These are phyloP conservation scores for Sarcodon aspratus DNA, from an alignment of 768 basidiomycete species.

Conservation along the genomic window DNA sequence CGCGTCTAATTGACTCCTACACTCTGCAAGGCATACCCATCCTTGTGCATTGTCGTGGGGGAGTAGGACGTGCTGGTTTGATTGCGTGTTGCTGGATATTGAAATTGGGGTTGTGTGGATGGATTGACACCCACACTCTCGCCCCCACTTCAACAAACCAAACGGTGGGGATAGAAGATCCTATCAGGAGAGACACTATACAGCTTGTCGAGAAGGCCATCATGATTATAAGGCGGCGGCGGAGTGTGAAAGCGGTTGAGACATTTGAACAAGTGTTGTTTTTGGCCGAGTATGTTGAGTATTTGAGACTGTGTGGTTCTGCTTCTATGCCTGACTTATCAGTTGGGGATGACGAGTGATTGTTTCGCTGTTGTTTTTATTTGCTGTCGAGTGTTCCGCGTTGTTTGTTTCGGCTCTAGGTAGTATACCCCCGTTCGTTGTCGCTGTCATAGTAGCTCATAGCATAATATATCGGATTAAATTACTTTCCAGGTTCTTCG, in stretches of 20 bases:
- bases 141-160: not conserved
- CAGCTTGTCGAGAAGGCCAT: constrained; percentile 66
- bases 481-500: too few relatives aligned
- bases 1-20: constrained; percentile 55
- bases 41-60: constrained; percentile 87
- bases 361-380: not conserved
- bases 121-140: constrained; percentile 21
- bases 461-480: too few relatives aligned
- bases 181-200: constrained; percentile 36
- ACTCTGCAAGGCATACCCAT: constrained; percentile 62
- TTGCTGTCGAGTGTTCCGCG: not conserved
- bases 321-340: not conserved
- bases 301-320: constrained; percentile 22
- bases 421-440: not conserved
- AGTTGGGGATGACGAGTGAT: not conserved
- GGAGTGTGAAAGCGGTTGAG: constrained; percentile 88
- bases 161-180: not conserved
- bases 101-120: constrained; percentile 82
- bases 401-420: not conserved
- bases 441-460: too few relatives aligned
- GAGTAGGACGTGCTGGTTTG: constrained; percentile 87
- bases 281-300: constrained; percentile 65
- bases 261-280: constrained; percentile 89
- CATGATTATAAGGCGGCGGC: constrained; percentile 54
- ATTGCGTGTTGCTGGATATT: constrained; percentile 90